These are phyloP conservation scores for Casuarina cunninghamiana DNA, from an alignment of 306 rosid genomes.

Conservation along the genomic window DNA sequence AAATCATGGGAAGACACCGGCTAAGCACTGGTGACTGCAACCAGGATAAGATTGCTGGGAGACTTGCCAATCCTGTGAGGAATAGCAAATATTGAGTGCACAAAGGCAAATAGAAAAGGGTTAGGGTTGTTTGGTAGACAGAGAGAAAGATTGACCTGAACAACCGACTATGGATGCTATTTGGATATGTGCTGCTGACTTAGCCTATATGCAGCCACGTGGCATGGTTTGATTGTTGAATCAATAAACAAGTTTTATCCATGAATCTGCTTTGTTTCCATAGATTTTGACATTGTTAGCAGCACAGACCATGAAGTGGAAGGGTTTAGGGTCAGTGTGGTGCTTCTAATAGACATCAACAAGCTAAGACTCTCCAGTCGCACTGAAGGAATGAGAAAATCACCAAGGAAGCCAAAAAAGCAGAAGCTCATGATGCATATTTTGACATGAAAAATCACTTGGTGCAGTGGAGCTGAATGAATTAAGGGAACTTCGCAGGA, in stretches of 20 bases:
- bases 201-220: no score
- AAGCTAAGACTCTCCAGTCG: background rate
- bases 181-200: no score
- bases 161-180: no score
- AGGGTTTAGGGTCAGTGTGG: no score
- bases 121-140: no score
- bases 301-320: background rate
- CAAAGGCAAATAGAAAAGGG: background rate
- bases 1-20: background rate
- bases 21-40: background rate
- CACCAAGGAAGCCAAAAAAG: background rate
- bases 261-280: no score
- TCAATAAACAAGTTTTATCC: no score
- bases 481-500: no score
- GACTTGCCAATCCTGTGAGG: background rate
- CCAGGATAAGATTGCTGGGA: background rate
- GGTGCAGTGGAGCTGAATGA: background rate
- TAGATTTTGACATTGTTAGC: background rate
- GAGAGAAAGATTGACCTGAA: background rate
- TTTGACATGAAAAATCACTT: background rate
- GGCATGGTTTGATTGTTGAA: no score
- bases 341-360: conserved; percentile 2
- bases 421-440: background rate
- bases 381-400: background rate
- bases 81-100: background rate